phyloP scores from a whole-genome alignment of 192 early-diverging fungal species.

The Podila epigama region DNA sequence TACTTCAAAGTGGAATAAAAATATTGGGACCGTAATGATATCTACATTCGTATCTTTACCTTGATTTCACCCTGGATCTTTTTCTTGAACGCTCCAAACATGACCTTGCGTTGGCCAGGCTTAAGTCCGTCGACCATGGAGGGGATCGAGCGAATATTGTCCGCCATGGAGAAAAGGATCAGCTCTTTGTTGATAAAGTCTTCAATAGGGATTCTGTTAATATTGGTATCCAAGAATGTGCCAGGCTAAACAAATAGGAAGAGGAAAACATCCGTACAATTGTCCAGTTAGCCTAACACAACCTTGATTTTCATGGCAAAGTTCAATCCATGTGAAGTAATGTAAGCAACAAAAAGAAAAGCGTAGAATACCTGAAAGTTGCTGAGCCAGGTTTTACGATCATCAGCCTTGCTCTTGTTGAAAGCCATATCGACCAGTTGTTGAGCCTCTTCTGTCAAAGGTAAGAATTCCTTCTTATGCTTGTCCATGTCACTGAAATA shows the following conservation, averaged over 20 bases:
- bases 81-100: constrained; percentile 86
- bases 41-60: too few relatives aligned
- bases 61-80: constrained; percentile 87
- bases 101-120: constrained; percentile 95
- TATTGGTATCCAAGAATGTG: constrained; percentile 87
- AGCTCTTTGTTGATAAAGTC: constrained; percentile 98
- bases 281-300: too few relatives aligned
- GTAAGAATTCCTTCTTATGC: constrained; percentile 83
- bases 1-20: too few relatives aligned
- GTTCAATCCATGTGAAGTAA: too few relatives aligned
- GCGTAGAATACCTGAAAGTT: constrained; percentile 58
- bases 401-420: constrained; percentile 90
- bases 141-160: constrained; percentile 95
- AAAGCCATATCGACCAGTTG: constrained; percentile 96
- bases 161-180: constrained; percentile 93
- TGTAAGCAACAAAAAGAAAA: neutral
- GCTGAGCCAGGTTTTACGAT: constrained; percentile 95
- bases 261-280: too few relatives aligned
- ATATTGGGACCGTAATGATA: too few relatives aligned
- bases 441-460: constrained; percentile 66
- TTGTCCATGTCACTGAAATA: constrained; percentile 86
- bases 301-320: too few relatives aligned
- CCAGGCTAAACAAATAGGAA: constrained; percentile 87
- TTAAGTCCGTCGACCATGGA: constrained; percentile 95
- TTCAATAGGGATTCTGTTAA: constrained; percentile 75